Evolutionary conservation across 2,329 filamentous ascomycete genomes (phyloP).

Genomic region (Calycina herbarum): DNA sequence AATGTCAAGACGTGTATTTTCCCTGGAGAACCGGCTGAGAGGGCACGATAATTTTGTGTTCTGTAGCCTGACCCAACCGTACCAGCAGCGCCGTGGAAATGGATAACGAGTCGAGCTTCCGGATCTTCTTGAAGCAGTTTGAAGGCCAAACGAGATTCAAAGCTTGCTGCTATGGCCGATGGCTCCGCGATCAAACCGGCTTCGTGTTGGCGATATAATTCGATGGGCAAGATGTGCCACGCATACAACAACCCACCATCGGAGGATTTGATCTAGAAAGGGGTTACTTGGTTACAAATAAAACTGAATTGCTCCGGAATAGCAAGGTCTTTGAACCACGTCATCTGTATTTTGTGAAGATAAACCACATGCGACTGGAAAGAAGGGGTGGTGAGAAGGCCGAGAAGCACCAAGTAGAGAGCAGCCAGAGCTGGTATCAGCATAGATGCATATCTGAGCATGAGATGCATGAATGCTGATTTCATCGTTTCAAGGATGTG

Average conservation of each 20-base stretch:
- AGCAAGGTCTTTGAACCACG: slow-evolving; percentile 70
- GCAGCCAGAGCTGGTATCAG: slow-evolving; percentile 32
- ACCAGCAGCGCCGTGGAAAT: slow-evolving; percentile 47
- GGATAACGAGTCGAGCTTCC: slow-evolving; percentile 58
- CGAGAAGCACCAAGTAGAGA: slow-evolving; percentile 47
- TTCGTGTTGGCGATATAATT: slow-evolving; percentile 72
- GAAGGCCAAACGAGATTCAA: slow-evolving; percentile 46
- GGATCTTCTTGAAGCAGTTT: slow-evolving; percentile 62
- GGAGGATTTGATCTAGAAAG: slow-evolving; percentile 71
- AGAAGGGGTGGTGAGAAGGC: slow-evolving; percentile 42
- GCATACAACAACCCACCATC: slow-evolving; percentile 78
- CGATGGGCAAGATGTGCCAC: slow-evolving; percentile 84
- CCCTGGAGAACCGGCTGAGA: slow-evolving; percentile 67
- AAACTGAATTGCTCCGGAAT: slow-evolving; percentile 82
- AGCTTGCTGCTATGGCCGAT: slow-evolving; percentile 14
- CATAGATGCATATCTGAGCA: slow-evolving; percentile 31
- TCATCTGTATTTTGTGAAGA: slow-evolving; percentile 73
- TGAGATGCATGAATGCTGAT: not conserved
- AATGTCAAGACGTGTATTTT: slow-evolving; percentile 77
- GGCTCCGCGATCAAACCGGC: slow-evolving; percentile 52
- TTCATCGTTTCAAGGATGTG: not conserved
- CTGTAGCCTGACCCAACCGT: slow-evolving; percentile 66
- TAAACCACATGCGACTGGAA: slow-evolving; percentile 67
- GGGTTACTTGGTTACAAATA: slow-evolving; percentile 71
- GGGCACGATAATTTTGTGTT: slow-evolving; percentile 71